A percentile compares a stretch with the other conserved stretches of the same genome.
Conservation (phyloP, 2,329 filamentous ascomycete genomes). For the Apiospora sp. region DNA sequence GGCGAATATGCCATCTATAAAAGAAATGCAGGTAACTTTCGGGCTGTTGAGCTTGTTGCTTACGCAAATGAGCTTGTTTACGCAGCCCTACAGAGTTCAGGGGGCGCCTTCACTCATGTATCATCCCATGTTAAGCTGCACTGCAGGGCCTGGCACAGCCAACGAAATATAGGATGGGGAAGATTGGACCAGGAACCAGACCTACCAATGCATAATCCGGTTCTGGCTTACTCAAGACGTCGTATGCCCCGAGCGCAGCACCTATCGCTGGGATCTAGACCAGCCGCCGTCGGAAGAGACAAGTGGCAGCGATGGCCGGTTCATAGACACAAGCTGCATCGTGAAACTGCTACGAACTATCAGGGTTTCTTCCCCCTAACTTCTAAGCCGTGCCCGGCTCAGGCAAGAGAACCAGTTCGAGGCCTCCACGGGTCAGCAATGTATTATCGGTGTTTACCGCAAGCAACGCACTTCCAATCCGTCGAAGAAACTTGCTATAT, state of each 20-base stretch:
- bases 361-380: not conserved
- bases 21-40: not conserved
- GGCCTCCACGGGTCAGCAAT: not conserved
- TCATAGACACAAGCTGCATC: not conserved
- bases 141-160: not conserved
- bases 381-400: not conserved
- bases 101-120: conserved; percentile 14
- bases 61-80: not conserved
- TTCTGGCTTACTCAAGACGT: not conserved
- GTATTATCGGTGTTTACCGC: not conserved
- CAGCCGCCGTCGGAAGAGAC: not conserved
- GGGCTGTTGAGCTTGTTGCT: not conserved
- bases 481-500: not conserved
- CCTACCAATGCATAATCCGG: not conserved
- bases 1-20: conserved; percentile 18
- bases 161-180: not conserved
- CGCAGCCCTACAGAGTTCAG: not conserved
- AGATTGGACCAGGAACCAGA: conserved; percentile 8
- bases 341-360: conserved; percentile 8
- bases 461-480: not conserved
- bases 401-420: not conserved
- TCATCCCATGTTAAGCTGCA: conserved; percentile 6
- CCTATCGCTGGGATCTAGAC: not conserved
- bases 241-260: not conserved
- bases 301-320: not conserved